Evolutionary conservation across 805 yeast genomes (phyloP), one percentile per base, ranked within the genome.

Genomic region (Metschnikowia chrysomelidarum): DNA sequence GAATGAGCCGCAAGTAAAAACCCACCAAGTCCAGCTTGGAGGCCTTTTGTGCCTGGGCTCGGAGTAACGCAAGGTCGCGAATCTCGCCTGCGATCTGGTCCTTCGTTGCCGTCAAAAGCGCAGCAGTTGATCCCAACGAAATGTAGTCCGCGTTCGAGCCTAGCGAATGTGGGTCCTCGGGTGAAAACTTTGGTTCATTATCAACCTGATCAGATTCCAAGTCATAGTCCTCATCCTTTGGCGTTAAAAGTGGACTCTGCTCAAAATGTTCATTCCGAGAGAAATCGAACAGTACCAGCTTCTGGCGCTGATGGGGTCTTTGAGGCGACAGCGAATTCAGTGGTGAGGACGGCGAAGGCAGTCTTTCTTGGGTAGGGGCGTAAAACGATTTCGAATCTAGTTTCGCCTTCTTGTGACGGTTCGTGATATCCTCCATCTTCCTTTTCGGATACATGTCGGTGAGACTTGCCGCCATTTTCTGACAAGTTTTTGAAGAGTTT

Each of bases 191-290:
- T 14, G 32, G 38, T 15, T 40, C 31, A 23, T 40, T 28, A n/a
- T n/a, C n/a, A n/a, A n/a, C n/a, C 17, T 30, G 36, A 23, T 46
- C 51, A 14, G 51, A 52, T 19, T 54, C 52, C 38, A 56, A 55
- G 19, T 59, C 64, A 34, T 63, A 61, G 30, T 62, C 64, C 23
- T 65, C 72, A 17, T 67, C 67, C 39, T 64, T 65, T 4, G 72
- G 72, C 2, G 72, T 67, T 32, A 66, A 52, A 21, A 67, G 54
- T 5, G 69, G 70, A 27, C 64, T 55, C 37, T 46, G 46, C 24
- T 59, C 57, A 36, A 59, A 61, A 21, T 44, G 47, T 37, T 53
- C 51, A 34, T 57, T 51, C 23, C 43, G 36, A 8, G 54, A 40
- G 17, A 54, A 44, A 25, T 56, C 62, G 30, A 59, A 59, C 40